A percentile compares a stretch with the other conserved stretches of the same genome.
phyloP scores from a whole-genome alignment of 2,329 filamentous ascomycete genomes.

The Trichoderma pleuroti region DNA sequence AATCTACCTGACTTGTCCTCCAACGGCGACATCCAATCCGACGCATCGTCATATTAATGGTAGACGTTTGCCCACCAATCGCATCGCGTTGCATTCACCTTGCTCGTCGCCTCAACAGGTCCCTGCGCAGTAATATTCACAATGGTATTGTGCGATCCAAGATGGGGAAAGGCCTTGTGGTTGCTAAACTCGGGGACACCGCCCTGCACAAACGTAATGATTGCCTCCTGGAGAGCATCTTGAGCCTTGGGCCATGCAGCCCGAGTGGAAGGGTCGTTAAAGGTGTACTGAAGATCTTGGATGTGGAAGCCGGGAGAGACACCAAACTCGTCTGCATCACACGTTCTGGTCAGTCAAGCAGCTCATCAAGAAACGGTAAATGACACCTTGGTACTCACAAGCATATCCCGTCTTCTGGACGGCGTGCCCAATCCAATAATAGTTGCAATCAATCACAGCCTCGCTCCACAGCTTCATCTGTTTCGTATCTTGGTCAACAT shows the following conservation, averaged over 20 bases:
- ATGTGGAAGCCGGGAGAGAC: neutral
- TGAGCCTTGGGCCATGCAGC: neutral
- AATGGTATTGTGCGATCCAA: neutral
- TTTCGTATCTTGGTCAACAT: neutral
- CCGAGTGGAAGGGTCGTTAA: neutral
- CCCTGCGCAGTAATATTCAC: neutral
- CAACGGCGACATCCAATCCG: neutral
- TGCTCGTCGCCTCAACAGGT: neutral
- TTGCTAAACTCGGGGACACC: neutral
- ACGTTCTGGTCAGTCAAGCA: neutral
- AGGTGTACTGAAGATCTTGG: neutral
- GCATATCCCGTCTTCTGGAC: neutral
- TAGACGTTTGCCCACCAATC: neutral
- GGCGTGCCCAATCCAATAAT: neutral
- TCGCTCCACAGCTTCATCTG: neutral
- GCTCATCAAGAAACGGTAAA: neutral
- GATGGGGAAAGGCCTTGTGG: neutral
- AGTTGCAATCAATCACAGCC: neutral
- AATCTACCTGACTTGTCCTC: neutral
- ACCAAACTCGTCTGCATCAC: neutral
- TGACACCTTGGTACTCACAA: neutral
- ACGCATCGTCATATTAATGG: neutral
- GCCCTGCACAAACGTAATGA: neutral
- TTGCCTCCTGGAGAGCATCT: neutral
- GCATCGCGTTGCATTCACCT: neutral